Conservation (phyloP, 306 rosid genomes). For the Heteromeles arbutifolia region DNA sequence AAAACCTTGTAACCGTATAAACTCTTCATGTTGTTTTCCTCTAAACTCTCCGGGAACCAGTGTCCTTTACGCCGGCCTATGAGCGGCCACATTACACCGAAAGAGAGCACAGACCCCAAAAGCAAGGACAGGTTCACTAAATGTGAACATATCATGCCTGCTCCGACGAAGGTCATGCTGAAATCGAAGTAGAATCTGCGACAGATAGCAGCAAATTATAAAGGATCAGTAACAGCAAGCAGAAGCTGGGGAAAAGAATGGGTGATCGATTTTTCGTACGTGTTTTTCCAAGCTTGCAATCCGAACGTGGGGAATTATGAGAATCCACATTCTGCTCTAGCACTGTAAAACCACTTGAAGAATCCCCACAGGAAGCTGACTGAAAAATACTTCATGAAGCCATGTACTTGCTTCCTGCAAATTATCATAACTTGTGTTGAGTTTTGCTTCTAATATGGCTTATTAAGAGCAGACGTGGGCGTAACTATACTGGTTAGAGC, state of each 20-base stretch:
- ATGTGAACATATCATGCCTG: constrained; percentile 97
- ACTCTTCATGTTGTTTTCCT: constrained; percentile 80
- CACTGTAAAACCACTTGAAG: constrained; percentile 89
- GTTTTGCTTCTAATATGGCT: not conserved
- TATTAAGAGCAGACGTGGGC: not conserved
- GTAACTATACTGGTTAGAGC: too few species aligned
- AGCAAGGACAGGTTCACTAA: constrained; percentile 79
- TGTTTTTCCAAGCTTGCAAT: constrained; percentile 79
- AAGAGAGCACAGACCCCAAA: constrained; percentile 78
- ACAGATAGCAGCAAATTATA: not conserved
- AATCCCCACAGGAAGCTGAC: constrained; percentile 83
- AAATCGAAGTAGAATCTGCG: constrained; percentile 88
- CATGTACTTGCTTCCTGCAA: constrained; percentile 74
- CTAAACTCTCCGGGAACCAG: constrained; percentile 65
- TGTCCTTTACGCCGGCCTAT: constrained; percentile 49
- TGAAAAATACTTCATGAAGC: constrained; percentile 76
- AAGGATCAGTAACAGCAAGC: not conserved
- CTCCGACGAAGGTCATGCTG: constrained; percentile 72
- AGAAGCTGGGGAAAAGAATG: not conserved
- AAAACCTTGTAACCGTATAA: constrained; percentile 88
- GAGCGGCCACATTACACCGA: constrained; percentile 84
- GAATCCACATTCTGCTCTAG: constrained; percentile 70
- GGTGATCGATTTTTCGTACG: constrained; percentile 28
- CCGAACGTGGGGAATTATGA: constrained; percentile 89
- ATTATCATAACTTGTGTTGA: not conserved